Percentiles rank a stretch among this genome's conserved stretches.
Conservation (phyloP, 2,329 filamentous ascomycete genomes). For the Colletotrichum sp. region DNA sequence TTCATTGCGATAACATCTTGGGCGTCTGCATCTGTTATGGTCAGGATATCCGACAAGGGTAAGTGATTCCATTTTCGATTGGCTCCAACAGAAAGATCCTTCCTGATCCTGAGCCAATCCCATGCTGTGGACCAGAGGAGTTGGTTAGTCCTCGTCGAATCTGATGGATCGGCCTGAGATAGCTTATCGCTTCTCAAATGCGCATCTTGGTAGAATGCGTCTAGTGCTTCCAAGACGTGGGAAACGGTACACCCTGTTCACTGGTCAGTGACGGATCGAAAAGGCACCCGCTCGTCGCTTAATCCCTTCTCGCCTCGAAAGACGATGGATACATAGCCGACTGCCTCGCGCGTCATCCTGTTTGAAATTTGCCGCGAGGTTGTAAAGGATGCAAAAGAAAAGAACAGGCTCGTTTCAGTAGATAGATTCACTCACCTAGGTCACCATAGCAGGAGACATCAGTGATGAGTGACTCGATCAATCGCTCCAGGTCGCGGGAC, state of each 20-base stretch:
- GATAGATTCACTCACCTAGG: constrained; percentile 12
- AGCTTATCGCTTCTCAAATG: neutral
- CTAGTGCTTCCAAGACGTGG: constrained; percentile 13
- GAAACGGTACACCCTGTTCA: constrained; percentile 19
- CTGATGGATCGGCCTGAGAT: neutral
- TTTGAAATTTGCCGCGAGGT: neutral
- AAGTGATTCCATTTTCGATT: constrained; percentile 24
- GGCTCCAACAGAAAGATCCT: constrained; percentile 26
- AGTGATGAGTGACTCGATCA: constrained; percentile 21
- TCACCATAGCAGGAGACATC: constrained; percentile 24
- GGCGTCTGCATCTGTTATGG: constrained; percentile 9
- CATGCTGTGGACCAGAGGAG: constrained; percentile 22
- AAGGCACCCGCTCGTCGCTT: neutral
- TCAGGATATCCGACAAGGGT: constrained; percentile 21
- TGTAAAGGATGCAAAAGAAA: neutral
- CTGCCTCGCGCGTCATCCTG: neutral
- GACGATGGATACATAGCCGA: neutral
- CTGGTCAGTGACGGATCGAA: neutral
- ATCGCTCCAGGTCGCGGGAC: constrained; percentile 21
- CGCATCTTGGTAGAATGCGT: constrained; percentile 8
- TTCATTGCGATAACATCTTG: neutral
- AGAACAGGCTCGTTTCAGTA: neutral
- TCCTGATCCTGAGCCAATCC: constrained; percentile 26
- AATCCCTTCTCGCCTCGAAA: neutral
- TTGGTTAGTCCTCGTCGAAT: neutral